Conservation (phyloP, 2,329 filamentous ascomycete species). For the Dactylellina sp. region DNA sequence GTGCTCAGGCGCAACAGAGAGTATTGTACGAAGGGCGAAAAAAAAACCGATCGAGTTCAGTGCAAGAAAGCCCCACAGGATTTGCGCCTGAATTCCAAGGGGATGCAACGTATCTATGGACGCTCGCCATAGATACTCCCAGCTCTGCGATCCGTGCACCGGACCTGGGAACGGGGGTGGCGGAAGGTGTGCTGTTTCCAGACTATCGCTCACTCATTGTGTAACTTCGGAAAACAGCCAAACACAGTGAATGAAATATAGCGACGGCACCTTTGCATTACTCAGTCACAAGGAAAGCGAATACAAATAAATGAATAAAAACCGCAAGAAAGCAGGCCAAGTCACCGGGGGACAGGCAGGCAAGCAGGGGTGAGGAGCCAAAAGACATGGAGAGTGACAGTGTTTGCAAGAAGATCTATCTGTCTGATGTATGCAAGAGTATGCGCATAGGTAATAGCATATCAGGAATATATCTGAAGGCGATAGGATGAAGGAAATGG, state of each 20-base stretch:
- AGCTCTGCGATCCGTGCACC: slow-evolving; percentile 22
- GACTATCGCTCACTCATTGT: slow-evolving; percentile 32
- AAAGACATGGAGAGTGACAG: slow-evolving; percentile 8
- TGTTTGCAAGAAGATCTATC: slow-evolving; percentile 20
- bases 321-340: slow-evolving; percentile 13
- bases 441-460: slow-evolving; percentile 34
- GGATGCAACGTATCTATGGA: neutral
- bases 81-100: neutral
- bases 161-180: slow-evolving; percentile 30
- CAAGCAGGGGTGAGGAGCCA: neutral
- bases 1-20: neutral
- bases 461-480: slow-evolving; percentile 24
- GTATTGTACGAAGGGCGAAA: neutral
- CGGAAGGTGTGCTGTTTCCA: slow-evolving; percentile 40
- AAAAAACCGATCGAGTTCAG: neutral
- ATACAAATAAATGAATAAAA: slow-evolving; percentile 8
- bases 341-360: slow-evolving; percentile 1
- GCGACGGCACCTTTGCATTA: neutral
- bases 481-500: slow-evolving; percentile 36
- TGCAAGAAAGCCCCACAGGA: neutral
- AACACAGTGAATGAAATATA: slow-evolving; percentile 9
- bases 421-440: slow-evolving; percentile 45
- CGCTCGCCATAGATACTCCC: neutral
- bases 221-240: slow-evolving; percentile 34
- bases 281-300: slow-evolving; percentile 5